Percentiles rank a stretch among this genome's conserved stretches.
Conservation (phyloP, 306 rosid genomes). For the Pyrus betulifolia region DNA sequence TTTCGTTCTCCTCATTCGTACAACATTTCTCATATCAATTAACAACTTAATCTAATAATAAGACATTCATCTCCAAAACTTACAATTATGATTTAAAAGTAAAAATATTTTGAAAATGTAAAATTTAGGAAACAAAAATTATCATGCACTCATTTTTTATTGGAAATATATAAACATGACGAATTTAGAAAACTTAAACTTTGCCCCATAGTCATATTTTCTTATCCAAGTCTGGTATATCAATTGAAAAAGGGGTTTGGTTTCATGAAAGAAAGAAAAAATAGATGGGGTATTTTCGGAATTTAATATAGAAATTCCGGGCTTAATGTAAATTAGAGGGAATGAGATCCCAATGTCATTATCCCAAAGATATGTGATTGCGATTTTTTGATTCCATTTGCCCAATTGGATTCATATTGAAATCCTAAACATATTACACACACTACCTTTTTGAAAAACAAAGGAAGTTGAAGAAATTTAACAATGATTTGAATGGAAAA, state of each 20-base stretch:
- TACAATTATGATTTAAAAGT: too few species aligned
- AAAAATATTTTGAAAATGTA: too few species aligned
- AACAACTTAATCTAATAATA: not conserved
- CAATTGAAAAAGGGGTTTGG: too few species aligned
- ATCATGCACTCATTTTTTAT: not conserved
- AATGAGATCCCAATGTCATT: slow-evolving; percentile 72
- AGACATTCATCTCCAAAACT: not conserved
- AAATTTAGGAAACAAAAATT: too few species aligned
- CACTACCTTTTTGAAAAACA: not conserved
- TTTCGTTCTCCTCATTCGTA: too few species aligned
- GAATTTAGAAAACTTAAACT: not conserved
- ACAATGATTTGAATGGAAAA: not conserved
- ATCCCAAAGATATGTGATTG: slow-evolving; percentile 72
- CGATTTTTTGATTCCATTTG: slow-evolving; percentile 37
- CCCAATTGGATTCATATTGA: slow-evolving; percentile 5
- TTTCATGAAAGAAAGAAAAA: not conserved
- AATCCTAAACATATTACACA: not conserved
- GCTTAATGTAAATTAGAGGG: slow-evolving; percentile 25
- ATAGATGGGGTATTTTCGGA: slow-evolving; percentile 6
- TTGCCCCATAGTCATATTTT: too few species aligned
- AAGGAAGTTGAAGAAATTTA: too few species aligned
- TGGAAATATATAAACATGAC: not conserved
- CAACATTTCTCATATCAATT: not conserved
- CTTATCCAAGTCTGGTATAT: not conserved
- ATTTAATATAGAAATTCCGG: not conserved